Evolutionary conservation across 106 monocot species (phyloP).

Genomic region (Gastrodia elata): DNA sequence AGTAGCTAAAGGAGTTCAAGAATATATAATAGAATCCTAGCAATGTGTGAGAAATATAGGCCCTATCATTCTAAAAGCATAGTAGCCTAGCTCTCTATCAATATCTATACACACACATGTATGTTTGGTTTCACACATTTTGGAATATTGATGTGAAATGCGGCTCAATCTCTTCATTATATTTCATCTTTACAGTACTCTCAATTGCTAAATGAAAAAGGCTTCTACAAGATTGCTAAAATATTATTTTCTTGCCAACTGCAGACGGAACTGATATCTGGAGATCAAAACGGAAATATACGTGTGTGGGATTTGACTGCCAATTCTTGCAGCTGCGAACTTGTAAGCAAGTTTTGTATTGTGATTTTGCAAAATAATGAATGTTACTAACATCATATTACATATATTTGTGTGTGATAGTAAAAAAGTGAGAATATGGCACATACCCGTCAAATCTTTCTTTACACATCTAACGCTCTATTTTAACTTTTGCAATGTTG

Average conservation of each 20-base stretch:
- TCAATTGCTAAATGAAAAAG: not conserved
- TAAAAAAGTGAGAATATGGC: not conserved
- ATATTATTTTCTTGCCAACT: constrained; percentile 5
- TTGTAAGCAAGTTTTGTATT: constrained; percentile 57
- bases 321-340: constrained; percentile 97
- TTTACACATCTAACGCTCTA: no score
- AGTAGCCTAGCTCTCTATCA: no score
- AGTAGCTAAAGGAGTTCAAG: no score
- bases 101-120: no score
- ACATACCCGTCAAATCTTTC: no score
- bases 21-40: no score
- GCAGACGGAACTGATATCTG: constrained; percentile 96
- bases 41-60: no score
- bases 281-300: constrained; percentile 99
- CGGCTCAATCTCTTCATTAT: not conserved
- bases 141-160: not conserved
- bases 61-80: no score
- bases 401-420: not conserved
- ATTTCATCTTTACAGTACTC: not conserved
- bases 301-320: constrained; percentile 97
- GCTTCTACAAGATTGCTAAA: not conserved
- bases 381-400: not conserved
- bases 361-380: not conserved
- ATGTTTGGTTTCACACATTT: no score
- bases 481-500: no score